Evolutionary conservation across 140 eudicot species (phyloP).

Genomic region (Erigeron philadelphicus): DNA sequence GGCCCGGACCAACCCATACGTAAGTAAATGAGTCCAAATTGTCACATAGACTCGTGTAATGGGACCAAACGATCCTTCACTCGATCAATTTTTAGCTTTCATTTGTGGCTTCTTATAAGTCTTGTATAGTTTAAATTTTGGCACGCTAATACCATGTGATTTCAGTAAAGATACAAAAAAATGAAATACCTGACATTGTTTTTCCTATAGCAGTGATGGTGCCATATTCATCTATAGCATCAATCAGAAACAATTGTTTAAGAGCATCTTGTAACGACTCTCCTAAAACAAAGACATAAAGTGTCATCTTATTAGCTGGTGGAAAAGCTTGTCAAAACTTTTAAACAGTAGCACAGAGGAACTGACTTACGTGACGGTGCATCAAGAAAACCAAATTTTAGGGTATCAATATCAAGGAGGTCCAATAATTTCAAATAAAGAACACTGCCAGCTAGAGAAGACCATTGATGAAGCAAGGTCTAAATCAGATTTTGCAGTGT

Average conservation of each 20-base stretch:
- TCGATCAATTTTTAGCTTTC: conserved; percentile 4
- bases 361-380: conserved; percentile 69
- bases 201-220: conserved; percentile 65
- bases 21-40: too few species aligned
- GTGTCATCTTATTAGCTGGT: not conserved
- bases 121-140: not conserved
- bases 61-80: conserved; percentile 1
- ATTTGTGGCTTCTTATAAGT: not conserved
- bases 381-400: conserved; percentile 89
- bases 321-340: conserved; percentile 15
- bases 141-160: not conserved
- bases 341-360: not conserved
- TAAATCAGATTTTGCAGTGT: too few species aligned
- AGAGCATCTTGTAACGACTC: conserved; percentile 91
- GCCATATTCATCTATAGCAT: conserved; percentile 90
- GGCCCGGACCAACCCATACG: too few species aligned
- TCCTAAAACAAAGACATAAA: conserved; percentile 45
- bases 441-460: conserved; percentile 95
- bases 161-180: conserved; percentile 10
- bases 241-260: conserved; percentile 81
- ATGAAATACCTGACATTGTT: conserved; percentile 72
- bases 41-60: not conserved
- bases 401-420: conserved; percentile 94
- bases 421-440: conserved; percentile 89
- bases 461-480: too few species aligned